Base-by-base conservation (phyloP, 306 rosid species). In the Quercus engelmannii region DNA sequence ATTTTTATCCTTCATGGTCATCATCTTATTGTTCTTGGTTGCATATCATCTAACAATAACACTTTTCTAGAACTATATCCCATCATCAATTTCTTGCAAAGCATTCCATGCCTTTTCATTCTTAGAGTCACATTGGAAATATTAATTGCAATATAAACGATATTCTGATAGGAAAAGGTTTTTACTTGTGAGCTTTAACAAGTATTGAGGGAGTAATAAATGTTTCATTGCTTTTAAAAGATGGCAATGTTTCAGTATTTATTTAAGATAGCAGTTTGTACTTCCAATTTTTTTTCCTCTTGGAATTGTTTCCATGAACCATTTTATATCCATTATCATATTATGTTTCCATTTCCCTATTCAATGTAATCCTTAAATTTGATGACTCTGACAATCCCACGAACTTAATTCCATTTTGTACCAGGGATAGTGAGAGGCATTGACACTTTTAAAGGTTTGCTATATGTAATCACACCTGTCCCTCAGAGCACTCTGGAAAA, bases 401-500 rank as follows among this genome's bases (percentile, higher is more conserved):
- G 52, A 67, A 33, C 26, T 85, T 70, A 65, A 79, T 80, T 77
- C 78, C 78, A 28, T 62, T 71, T 14, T 88, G 69, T 77, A 79
- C 76, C 85, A 92, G 99, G 99, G 73, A 92, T 95, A 79, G 95
- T 95, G 87, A 91, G 98, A 88, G 93, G 91, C 80, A 83, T 95
- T 28, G 99, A 95, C 86, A 85, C 90, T 8, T 25, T 59, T 55
- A 92, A 90, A 89, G 93, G 96, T 69, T 58, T 91, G 78, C 86
- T 95, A 63, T 90, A 86, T 83, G 89, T 92, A 81, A 89, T 95
- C 73, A 90, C 99, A 69, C 98, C 99, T n/a, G 93, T 92, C 69
- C 92, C 90, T 28, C 92, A 74, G 61, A 87, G 76, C 87, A 80
- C 92, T 80, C 85, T 95, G 82, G 95, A 88, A 79, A 92, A 86